Evolutionary conservation across 1,284 basidiomycete species (phyloP), one percentile per base, ranked within the genome.

Genomic region (Tetrapyrgos nigripes): DNA sequence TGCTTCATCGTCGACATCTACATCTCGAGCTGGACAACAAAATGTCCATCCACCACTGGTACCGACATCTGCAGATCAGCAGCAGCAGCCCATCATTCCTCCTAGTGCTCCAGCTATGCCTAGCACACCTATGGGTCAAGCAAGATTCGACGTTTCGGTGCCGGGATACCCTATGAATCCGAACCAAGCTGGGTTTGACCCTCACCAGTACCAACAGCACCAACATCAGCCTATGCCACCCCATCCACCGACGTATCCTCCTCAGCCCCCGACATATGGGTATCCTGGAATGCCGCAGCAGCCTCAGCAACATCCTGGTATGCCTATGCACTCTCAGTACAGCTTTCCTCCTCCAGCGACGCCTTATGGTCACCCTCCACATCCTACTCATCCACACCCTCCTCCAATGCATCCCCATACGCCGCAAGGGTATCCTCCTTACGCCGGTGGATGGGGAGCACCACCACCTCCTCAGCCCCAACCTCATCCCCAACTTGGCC

Each of bases 41-140:
- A 58, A 62, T 4, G 64, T 66, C 9, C 64, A 65, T 40, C 63
- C 61, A 33, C 66, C 37, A 5, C 13, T 40, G 37, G 37, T 40
- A 62, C 48, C 64, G 64, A 11, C 58, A 63, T 27, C 60, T 65
- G 44, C 24, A 31, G 24, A n/a, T 13, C 31, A 35, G n/a, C 46
- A 33, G 28, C 53, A 17, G 28, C 21, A 11, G 37, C 52, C 29
- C 47, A 43, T 40, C 17, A 40, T 40, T 40, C 37, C 37, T 9
- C 5, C 37, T 5, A 40, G 19, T 40, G 17, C 6, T 13, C 10
- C 48, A 55, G 47, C n/a, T 55, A 40, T 33, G 55, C 40, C 10
- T 37, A 31, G 51, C 29, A 46, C 27, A 53, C 28, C 51, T 31
- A 33, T 50, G 44, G 35, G 44, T 3, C 29, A 44, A 35, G 33